Evolutionary conservation across 208 protist genomes (phyloP).

Genomic region (Crithidia sp.): DNA sequence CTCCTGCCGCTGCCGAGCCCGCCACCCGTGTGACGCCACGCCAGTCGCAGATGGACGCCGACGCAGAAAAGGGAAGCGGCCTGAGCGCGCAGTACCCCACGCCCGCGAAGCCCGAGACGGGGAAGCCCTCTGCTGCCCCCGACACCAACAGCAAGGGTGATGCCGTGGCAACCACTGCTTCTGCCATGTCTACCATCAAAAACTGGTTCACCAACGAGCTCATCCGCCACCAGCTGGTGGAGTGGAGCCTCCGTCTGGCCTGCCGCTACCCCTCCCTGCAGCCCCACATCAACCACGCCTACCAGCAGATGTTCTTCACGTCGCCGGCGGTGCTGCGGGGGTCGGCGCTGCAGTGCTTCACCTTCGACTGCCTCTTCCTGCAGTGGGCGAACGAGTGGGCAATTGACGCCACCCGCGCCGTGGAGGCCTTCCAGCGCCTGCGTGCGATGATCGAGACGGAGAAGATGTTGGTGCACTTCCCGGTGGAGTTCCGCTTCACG

Average conservation of each 20-base stretch:
- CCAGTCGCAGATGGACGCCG: not conserved
- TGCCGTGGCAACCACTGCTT: not conserved
- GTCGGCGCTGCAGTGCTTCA: conserved; percentile 67
- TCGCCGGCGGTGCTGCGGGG: conserved; percentile 49
- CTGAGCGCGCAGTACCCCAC: conserved; percentile 1
- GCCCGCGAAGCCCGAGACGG: conserved; percentile 5
- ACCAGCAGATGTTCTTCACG: conserved; percentile 49
- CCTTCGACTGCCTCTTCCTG: conserved; percentile 82
- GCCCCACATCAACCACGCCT: conserved; percentile 66
- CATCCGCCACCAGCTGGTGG: conserved; percentile 60
- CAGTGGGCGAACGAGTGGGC: conserved; percentile 88
- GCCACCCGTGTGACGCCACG: not conserved
- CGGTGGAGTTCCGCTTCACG: conserved; percentile 85
- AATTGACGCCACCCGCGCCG: conserved; percentile 46
- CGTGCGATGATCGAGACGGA: conserved; percentile 61
- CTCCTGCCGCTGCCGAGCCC: not conserved
- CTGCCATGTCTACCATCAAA: conserved; percentile 6
- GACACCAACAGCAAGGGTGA: not conserved
- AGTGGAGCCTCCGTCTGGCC: conserved; percentile 53
- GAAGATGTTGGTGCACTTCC: conserved; percentile 74
- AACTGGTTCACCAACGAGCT: conserved; percentile 44
- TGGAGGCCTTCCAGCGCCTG: conserved; percentile 54
- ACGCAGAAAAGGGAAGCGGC: not conserved
- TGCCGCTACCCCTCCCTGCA: conserved; percentile 53
- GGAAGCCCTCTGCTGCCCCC: not conserved